These are phyloP conservation scores for Wickerhamiella bombiphila DNA, from an alignment of 805 yeast species.

Conservation along the genomic window DNA sequence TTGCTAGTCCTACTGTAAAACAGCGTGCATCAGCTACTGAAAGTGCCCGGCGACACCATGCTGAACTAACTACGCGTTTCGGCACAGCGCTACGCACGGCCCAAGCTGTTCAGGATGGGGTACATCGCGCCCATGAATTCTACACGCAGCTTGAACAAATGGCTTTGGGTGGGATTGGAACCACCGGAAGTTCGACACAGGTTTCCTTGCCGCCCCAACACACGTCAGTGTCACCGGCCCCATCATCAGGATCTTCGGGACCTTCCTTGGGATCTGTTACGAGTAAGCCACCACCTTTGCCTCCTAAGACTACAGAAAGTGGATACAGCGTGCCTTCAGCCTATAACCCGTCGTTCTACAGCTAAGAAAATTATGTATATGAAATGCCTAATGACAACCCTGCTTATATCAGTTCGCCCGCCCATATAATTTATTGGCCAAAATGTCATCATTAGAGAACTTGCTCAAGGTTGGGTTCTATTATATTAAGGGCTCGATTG, in stretches of 20 bases:
- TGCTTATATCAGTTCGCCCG: too few relatives aligned
- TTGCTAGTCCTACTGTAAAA: conserved; percentile 32
- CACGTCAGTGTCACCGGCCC: too few relatives aligned
- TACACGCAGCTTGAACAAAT: conserved; percentile 38
- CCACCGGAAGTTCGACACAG: background rate
- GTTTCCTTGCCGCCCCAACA: too few relatives aligned
- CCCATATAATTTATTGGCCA: too few relatives aligned
- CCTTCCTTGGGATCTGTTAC: too few relatives aligned
- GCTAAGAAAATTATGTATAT: conserved; percentile 1
- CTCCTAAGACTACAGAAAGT: conserved; percentile 8
- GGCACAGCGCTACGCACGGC: conserved; percentile 42
- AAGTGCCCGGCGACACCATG: conserved; percentile 20
- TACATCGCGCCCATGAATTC: conserved; percentile 45
- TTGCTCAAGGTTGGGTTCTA: too few relatives aligned
- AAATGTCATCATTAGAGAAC: background rate
- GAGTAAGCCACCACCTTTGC: too few relatives aligned
- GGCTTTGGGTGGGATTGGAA: conserved; percentile 14
- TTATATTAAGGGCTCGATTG: conserved; percentile 1
- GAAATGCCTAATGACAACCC: background rate
- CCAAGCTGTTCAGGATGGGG: conserved; percentile 43
- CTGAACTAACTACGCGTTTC: conserved; percentile 28
- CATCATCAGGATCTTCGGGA: too few relatives aligned
- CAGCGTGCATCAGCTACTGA: conserved; percentile 26
- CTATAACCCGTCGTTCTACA: conserved; percentile 15
- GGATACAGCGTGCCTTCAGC: conserved; percentile 17